Evolutionary conservation across 164 flowering plant genomes (phyloP).

Genomic region (Tetracentron sinense): DNA sequence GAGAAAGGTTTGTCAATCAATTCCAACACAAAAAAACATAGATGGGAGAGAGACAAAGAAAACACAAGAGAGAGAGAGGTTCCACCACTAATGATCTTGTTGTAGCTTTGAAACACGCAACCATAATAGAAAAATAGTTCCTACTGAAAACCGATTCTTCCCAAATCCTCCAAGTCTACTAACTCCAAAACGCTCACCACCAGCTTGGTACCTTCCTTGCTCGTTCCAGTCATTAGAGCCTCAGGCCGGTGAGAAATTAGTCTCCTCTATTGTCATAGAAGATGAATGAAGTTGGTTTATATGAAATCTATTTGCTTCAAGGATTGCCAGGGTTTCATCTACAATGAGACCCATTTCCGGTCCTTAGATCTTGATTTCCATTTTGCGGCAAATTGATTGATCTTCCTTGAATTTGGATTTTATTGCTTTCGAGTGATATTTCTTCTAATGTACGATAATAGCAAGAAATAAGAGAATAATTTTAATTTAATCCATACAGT

Average conservation of each 20-base stretch:
- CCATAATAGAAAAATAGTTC: slow-evolving; percentile 49
- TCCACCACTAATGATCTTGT: slow-evolving; percentile 26
- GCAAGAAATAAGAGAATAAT: too few relatives aligned
- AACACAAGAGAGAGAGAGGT: too few relatives aligned
- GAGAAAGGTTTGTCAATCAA: too few relatives aligned
- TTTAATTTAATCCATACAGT: too few relatives aligned
- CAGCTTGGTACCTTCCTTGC: slow-evolving; percentile 33
- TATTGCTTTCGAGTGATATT: too few relatives aligned
- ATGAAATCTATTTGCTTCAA: slow-evolving; percentile 15
- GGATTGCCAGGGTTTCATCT: slow-evolving; percentile 36
- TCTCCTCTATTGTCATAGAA: slow-evolving; percentile 34
- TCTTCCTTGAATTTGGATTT: too few relatives aligned
- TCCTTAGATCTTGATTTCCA: slow-evolving; percentile 61
- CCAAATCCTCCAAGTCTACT: slow-evolving; percentile 35
- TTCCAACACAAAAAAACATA: too few relatives aligned
- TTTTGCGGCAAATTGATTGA: too few relatives aligned
- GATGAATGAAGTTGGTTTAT: slow-evolving; percentile 37
- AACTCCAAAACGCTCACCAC: slow-evolving; percentile 40
- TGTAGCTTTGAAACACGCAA: slow-evolving; percentile 47
- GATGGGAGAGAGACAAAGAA: too few relatives aligned
- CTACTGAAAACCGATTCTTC: slow-evolving; percentile 32
- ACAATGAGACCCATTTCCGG: slow-evolving; percentile 32
- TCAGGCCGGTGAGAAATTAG: slow-evolving; percentile 30
- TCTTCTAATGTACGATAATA: too few relatives aligned
- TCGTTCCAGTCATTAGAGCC: slow-evolving; percentile 20